These are phyloP conservation scores for Cercospora janseana DNA, from an alignment of 2,329 filamentous ascomycete species.

Conservation along the genomic window DNA sequence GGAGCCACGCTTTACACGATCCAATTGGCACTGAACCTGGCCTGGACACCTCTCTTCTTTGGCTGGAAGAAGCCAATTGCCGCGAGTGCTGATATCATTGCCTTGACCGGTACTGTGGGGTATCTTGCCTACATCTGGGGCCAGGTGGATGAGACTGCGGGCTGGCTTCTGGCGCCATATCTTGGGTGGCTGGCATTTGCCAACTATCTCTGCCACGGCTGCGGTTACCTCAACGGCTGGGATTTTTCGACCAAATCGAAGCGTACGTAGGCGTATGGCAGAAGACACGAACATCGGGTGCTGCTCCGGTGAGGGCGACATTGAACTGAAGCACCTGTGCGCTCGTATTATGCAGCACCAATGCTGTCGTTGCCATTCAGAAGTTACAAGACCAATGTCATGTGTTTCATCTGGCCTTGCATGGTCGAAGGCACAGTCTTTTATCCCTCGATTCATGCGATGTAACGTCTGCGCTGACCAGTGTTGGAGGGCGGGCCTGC, in stretches of 20 bases:
- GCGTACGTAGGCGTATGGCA: background rate
- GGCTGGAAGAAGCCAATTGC: slow-evolving; percentile 68
- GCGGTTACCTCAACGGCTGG: slow-evolving; percentile 45
- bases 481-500: background rate
- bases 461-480: background rate
- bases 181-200: slow-evolving; percentile 84
- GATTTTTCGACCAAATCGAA: slow-evolving; percentile 34
- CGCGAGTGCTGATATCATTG: slow-evolving; percentile 72
- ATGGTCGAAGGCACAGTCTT: too few relatives aligned
- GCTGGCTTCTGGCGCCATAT: slow-evolving; percentile 76
- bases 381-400: too few relatives aligned
- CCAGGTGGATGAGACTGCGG: slow-evolving; percentile 68
- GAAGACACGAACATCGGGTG: background rate
- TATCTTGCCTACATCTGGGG: slow-evolving; percentile 77
- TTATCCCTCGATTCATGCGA: background rate
- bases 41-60: slow-evolving; percentile 95
- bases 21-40: slow-evolving; percentile 79
- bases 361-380: too few relatives aligned
- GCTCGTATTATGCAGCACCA: too few relatives aligned
- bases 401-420: too few relatives aligned
- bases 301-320: slow-evolving; percentile 1
- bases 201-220: slow-evolving; percentile 65
- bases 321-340: too few relatives aligned
- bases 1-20: slow-evolving; percentile 79
- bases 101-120: slow-evolving; percentile 67